Base-by-base conservation (phyloP, 768 basidiomycete species). In the Mycena olivaceomarginata region DNA sequence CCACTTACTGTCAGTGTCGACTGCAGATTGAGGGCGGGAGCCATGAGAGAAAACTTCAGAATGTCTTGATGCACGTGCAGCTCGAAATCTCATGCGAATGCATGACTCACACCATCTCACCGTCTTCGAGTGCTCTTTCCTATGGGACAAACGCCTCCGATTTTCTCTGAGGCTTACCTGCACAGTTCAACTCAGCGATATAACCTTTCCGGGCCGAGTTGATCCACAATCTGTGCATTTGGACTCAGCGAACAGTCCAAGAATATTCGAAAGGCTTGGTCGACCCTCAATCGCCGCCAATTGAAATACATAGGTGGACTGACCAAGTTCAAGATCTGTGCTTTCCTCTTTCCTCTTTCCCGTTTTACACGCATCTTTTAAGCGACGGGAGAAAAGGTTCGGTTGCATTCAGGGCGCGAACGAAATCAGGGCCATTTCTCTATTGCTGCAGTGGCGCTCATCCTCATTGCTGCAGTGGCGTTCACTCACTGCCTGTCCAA, bases 1-100 rank as follows among this genome's bases (percentile, higher is more conserved):
- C 62, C 10, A 56, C 75, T 46, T 41, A 77, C 78, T 13, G 25
- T 46, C 16, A 79, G 59, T 0, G 72, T 79, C 56, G 78, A 76
- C 20, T 74, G 72, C 45, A 72, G 45, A 74, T 73, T 39, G 62
- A 78, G 59, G 37, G 48, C 53, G 41, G 31, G 15, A 57, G 53
- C 20, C 18, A 51, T 20, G 57, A 46, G 40, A n/a, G 18, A 16
- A 46, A 5, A 40, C 16, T 7, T 20, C 5, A 5, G 20, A 56
- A 64, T 51, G 45, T 45, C 16, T 45, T 56, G 53, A 43, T 20
- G 57, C 56, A 59, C 69, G 57, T 70, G 70, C 45, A 4, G 60
- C 45, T 18, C 12, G 37, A 25, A 65, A 22, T 65, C 63, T 13
- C 22, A 56, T 12, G 53, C 22, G 5, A 12, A 51, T 7, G 7